phyloP scores from a whole-genome alignment of 768 basidiomycete genomes.

The Agaricus sinodeliciosus region DNA sequence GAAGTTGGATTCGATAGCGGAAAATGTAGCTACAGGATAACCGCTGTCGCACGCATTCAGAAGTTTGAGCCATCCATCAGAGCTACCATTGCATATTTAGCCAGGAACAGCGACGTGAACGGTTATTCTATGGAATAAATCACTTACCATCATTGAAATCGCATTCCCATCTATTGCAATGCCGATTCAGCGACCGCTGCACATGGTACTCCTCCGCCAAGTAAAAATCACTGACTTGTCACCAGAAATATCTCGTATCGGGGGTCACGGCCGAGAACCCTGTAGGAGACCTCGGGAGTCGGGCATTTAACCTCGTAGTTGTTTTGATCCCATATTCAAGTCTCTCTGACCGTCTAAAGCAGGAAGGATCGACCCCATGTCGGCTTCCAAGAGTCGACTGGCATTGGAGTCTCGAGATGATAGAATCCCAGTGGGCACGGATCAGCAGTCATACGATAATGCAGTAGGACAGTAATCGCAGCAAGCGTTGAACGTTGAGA shows the following conservation, averaged over 20 bases:
- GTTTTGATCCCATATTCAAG: not conserved
- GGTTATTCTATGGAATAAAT: not conserved
- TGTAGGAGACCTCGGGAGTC: no score
- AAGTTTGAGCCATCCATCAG: constrained; percentile 64
- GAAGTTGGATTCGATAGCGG: constrained; percentile 48
- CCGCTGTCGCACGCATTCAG: constrained; percentile 45
- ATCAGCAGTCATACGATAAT: no score
- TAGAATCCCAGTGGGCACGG: no score
- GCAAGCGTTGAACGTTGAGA: no score
- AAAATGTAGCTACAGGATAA: constrained; percentile 50
- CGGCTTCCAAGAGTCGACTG: no score
- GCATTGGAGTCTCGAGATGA: no score
- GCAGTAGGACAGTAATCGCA: no score
- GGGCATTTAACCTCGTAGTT: not conserved
- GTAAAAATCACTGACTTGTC: no score
- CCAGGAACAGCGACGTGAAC: not conserved
- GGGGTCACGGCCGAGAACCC: no score
- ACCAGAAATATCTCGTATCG: no score
- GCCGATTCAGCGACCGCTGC: constrained; percentile 66
- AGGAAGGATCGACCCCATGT: no score
- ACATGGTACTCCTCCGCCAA: constrained; percentile 50
- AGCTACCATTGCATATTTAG: constrained; percentile 33
- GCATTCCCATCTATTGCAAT: constrained; percentile 28
- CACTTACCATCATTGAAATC: constrained; percentile 58
- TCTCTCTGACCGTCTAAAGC: no score